Base-by-base conservation (phyloP, 257 asterid genomes). In the Solanum appendiculatum region DNA sequence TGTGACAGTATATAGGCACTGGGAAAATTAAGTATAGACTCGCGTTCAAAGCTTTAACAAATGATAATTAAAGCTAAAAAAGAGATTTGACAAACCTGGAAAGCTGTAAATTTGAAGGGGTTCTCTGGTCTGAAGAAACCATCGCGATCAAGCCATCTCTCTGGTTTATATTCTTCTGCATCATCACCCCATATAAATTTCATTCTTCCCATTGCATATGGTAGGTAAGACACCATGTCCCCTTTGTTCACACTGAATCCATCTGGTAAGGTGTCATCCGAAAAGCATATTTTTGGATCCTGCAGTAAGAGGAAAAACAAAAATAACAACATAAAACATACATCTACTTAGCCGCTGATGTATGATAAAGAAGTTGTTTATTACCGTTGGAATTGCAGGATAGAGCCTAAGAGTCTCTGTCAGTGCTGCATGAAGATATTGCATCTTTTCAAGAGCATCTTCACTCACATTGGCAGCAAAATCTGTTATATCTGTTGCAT, bases 141-240 rank as follows among this genome's bases (percentile, higher is more conserved):
- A 63, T 91, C 84, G 46, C 86, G 89, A 39, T 93, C 89, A 27
- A 93, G 89, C 95, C 95, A 92, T 90, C 95, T 93, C 85, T 92
- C 95, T 68, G 95, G 95, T 83, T 40, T 89, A 72, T 86, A 93
- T 33, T 87, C 88, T 85, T 89, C 89, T 33, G 93, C 94, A 54
- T 91, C 92, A 7, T 89, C 91, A 21, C 93, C 95, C 94, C 95
- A 92, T 89, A 93, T 84, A 85, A 82, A 90, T 9, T 60, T 90
- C 92, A 93, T 93, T 80, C 95, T 92, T 85, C 94, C 94, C 95
- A 93, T 93, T 70, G 95, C 94, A 80, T 93, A 93, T 46, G 95
- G 93, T 74, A 46, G 93, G 88, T 93, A 92, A n/a, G 91, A 63
- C 37, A 92, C 91, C 87, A 85, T 87, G 36, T 89, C 89, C 29